Evolutionary conservation across 768 basidiomycete species (phyloP).

Genomic region (Cubamyces lactineus): DNA sequence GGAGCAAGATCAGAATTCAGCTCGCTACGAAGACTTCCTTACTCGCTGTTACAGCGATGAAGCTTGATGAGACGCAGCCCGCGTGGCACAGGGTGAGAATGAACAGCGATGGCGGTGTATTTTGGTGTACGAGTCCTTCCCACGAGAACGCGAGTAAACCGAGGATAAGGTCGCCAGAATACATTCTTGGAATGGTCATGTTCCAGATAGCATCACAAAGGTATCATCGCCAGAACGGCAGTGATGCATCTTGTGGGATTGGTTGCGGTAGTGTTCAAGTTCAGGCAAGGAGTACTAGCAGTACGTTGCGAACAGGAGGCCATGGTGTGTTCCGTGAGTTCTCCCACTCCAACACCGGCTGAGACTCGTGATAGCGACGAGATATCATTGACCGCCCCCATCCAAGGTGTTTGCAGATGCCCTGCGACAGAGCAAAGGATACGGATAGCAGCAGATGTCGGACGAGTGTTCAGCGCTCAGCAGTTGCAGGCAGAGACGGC

Average conservation of each 20-base stretch:
- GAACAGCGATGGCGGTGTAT: conserved; percentile 8
- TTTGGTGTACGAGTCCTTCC: conserved; percentile 12
- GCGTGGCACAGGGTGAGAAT: conserved; percentile 25
- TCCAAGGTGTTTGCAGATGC: too few relatives aligned
- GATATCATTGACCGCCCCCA: too few relatives aligned
- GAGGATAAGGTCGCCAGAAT: conserved; percentile 16
- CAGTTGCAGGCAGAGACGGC: neutral
- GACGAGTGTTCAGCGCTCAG: too few relatives aligned
- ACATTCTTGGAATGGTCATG: neutral
- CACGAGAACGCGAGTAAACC: conserved; percentile 16
- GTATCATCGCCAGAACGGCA: too few relatives aligned
- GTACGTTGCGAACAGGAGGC: too few relatives aligned
- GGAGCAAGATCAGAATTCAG: conserved; percentile 16
- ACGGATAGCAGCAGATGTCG: too few relatives aligned
- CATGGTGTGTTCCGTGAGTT: too few relatives aligned
- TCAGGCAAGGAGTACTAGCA: too few relatives aligned
- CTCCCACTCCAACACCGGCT: too few relatives aligned
- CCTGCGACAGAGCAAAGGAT: too few relatives aligned
- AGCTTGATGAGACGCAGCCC: conserved; percentile 14
- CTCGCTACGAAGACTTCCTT: conserved; percentile 3
- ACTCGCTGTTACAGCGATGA: conserved; percentile 5
- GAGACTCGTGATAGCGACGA: too few relatives aligned
- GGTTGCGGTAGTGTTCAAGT: neutral
- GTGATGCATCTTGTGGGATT: neutral
- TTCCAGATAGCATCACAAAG: neutral